These are phyloP conservation scores for Barnettozyma wickerhamii DNA, from an alignment of 805 yeast genomes.

Conservation along the genomic window DNA sequence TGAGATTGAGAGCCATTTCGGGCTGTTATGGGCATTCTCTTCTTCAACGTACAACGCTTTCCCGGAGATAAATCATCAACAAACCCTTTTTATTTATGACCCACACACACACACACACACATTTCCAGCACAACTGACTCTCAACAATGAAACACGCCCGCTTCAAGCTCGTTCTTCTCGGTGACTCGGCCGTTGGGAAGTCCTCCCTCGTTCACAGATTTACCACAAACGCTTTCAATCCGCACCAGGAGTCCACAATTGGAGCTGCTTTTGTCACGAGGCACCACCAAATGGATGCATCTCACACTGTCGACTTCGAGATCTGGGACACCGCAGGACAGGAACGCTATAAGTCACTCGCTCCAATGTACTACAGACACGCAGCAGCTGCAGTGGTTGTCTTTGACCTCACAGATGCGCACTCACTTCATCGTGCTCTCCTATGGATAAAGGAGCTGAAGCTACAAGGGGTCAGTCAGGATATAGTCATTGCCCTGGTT, in stretches of 20 bases:
- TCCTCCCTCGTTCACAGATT: constrained; percentile 65
- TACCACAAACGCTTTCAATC: constrained; percentile 70
- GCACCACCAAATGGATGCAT: constrained; percentile 49
- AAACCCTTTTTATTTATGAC: too few relatives aligned
- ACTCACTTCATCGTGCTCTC: constrained; percentile 75
- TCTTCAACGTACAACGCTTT: too few relatives aligned
- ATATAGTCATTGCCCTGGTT: constrained; percentile 69
- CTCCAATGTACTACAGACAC: constrained; percentile 81
- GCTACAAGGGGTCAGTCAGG: constrained; percentile 59
- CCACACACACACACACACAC: too few relatives aligned
- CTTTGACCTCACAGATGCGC: constrained; percentile 69
- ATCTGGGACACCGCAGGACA: constrained; percentile 91
- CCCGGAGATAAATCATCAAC: too few relatives aligned
- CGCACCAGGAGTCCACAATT: constrained; percentile 71
- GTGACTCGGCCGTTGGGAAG: constrained; percentile 70
- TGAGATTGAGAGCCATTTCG: too few relatives aligned
- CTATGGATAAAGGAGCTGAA: constrained; percentile 91
- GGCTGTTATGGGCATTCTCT: too few relatives aligned
- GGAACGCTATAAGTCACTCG: constrained; percentile 70
- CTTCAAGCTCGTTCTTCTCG: constrained; percentile 35
- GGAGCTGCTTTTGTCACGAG: constrained; percentile 84
- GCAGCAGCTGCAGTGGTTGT: constrained; percentile 85
- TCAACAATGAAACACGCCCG: constrained; percentile 7
- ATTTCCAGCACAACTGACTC: too few relatives aligned
- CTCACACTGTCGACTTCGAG: constrained; percentile 61